Evolutionary conservation across 768 basidiomycete genomes (phyloP), one percentile per base, ranked within the genome.

Genomic region (Lentinus brumalis): DNA sequence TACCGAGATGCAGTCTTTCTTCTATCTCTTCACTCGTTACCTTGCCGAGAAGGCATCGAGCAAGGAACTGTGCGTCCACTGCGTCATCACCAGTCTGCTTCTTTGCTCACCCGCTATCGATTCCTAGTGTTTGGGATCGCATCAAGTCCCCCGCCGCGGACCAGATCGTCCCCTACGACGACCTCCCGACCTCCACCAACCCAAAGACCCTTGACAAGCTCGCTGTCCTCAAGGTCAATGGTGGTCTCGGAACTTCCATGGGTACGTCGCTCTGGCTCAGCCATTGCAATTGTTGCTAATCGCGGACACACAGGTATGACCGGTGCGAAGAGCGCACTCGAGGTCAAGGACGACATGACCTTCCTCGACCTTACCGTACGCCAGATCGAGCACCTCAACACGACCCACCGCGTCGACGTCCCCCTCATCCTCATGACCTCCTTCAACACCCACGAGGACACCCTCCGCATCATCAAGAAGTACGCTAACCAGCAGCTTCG

Each of bases 351-450:
- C 69, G 94, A 94, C 73, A 94, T 96, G 95, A 96, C 91, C 53
- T 98, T 97, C 86, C 86, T 98, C 63, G 96, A 98, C 75, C 84
- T 98, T 64, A 90, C 86, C 57, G 93, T 98, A 49, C 85, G 93
- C 66, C 95, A 97, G 78, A 94, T 98, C 70, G 94, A 97, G 82
- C 92, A 96, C 75, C 87, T 96, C 72, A 95, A 96, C 82, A 90
- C 87, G 54, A 83, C 86, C 51, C 80, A 85, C 71, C 85, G 85
- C 64, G 89, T 92, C 76, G 90, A 97, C 76, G 92, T 96, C 47
- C 95, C 94, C n/a, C 89, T 97, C 75, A 91, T 97, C 78, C 86
- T 98, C 71, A 96, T 97, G 96, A 97, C 95, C 71, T 96, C 94
- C 57, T 98, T 98, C 84, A 96, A 96, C 82, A 98, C 96, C 18